Evolutionary conservation across 345 rosid species (phyloP).

Genomic region (Raphanus raphanistrum): DNA sequence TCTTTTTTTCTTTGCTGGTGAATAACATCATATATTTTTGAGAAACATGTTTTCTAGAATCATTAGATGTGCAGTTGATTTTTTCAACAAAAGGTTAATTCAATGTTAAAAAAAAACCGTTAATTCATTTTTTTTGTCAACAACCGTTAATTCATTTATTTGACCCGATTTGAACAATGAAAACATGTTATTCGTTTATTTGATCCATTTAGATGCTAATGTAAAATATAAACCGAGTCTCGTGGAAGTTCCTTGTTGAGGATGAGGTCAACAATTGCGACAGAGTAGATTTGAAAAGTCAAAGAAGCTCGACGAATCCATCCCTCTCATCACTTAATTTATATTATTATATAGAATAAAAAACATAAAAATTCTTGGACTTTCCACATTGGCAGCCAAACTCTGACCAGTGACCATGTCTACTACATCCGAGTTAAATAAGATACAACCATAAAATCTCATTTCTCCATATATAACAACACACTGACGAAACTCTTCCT

Average conservation of each 20-base stretch:
- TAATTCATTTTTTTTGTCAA: too few species aligned
- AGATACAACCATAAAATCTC: slow-evolving; percentile 19
- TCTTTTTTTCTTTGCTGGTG: too few species aligned
- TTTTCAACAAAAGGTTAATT: background rate
- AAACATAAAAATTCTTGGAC: background rate
- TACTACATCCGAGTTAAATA: slow-evolving; percentile 1
- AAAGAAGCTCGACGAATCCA: background rate
- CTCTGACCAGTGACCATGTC: background rate
- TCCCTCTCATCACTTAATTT: slow-evolving; percentile 9
- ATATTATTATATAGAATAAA: background rate
- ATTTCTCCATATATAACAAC: slow-evolving; percentile 15
- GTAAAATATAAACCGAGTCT: slow-evolving; percentile 21
- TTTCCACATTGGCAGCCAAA: slow-evolving; percentile 12
- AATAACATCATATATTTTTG: too few species aligned
- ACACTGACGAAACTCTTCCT: slow-evolving; percentile 8
- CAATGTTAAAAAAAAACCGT: too few species aligned
- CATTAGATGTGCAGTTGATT: background rate
- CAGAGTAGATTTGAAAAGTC: slow-evolving; percentile 22
- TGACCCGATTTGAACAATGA: slow-evolving; percentile 3
- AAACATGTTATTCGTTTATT: slow-evolving; percentile 26
- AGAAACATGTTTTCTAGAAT: background rate
- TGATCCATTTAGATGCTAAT: background rate
- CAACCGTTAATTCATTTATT: background rate
- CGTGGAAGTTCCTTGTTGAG: slow-evolving; percentile 18
- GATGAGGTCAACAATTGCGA: slow-evolving; percentile 26